A percentile compares a stretch with the other conserved stretches of the same genome.
These are phyloP conservation scores for Phyllosticta citriasiana DNA, from an alignment of 2,329 filamentous ascomycete species.

Conservation along the genomic window DNA sequence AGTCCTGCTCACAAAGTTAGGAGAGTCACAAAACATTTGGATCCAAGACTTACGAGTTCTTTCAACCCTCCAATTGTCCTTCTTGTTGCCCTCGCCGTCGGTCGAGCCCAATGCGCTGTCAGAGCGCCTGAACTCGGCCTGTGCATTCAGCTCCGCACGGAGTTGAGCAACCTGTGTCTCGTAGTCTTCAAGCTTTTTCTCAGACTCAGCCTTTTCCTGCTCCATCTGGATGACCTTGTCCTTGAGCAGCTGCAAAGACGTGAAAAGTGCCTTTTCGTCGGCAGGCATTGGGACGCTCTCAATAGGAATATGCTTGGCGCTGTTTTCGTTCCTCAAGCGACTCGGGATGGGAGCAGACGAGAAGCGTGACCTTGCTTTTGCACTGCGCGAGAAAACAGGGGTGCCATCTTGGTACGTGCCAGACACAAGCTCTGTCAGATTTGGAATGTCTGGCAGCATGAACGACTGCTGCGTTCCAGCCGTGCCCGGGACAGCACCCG, in stretches of 20 bases:
- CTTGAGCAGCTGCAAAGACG: constrained; percentile 48
- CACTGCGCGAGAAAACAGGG: constrained; percentile 43
- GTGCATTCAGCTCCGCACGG: constrained; percentile 35
- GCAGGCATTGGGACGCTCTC: constrained; percentile 47
- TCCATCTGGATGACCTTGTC: constrained; percentile 49
- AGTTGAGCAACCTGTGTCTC: constrained; percentile 44
- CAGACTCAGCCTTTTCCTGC: constrained; percentile 41
- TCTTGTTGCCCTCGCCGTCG: constrained; percentile 37
- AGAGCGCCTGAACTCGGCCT: constrained; percentile 29
- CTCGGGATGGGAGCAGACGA: constrained; percentile 33
- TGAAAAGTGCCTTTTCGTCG: constrained; percentile 54
- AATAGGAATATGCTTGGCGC: constrained; percentile 34
- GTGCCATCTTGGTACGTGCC: constrained; percentile 49
- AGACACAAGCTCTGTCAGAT: constrained; percentile 52
- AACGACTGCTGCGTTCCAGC: constrained; percentile 49
- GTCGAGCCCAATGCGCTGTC: constrained; percentile 38
- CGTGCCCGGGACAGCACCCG: constrained; percentile 24
- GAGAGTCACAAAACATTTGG: background rate
- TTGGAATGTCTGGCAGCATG: constrained; percentile 49
- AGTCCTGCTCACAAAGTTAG: constrained; percentile 34
- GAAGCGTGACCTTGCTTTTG: constrained; percentile 45
- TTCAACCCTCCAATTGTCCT: constrained; percentile 35
- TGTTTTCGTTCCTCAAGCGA: constrained; percentile 6
- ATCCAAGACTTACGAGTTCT: constrained; percentile 46
- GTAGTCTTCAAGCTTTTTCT: constrained; percentile 40